phyloP scores from a whole-genome alignment of 164 flowering plant genomes.

The Chloranthus sessilifolius region DNA sequence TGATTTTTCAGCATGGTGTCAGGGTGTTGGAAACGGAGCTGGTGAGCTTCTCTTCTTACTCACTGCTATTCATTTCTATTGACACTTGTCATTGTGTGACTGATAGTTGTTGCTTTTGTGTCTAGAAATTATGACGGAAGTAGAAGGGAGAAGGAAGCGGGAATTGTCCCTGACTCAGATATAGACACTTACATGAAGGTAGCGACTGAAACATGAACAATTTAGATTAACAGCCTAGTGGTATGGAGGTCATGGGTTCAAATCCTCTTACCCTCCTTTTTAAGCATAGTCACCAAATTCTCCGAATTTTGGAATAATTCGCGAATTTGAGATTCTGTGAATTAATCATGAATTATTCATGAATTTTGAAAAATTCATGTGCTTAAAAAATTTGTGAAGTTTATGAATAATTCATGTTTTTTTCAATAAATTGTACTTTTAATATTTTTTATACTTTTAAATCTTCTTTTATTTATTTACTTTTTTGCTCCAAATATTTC shows the following conservation, averaged over 20 bases:
- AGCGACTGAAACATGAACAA: neutral
- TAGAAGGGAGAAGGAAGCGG: slow-evolving; percentile 54
- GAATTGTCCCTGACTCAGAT: slow-evolving; percentile 68
- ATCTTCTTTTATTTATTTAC: too few species aligned
- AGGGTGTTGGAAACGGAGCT: slow-evolving; percentile 48
- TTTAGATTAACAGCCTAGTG: slow-evolving; percentile 35
- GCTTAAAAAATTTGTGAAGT: too few species aligned
- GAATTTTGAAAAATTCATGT: too few species aligned
- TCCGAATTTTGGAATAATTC: too few species aligned
- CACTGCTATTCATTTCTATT: neutral
- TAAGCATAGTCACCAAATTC: too few species aligned
- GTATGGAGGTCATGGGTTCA: slow-evolving; percentile 38
- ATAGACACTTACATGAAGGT: slow-evolving; percentile 80
- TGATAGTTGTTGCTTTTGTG: neutral
- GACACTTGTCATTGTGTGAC: neutral
- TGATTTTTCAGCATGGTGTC: slow-evolving; percentile 60
- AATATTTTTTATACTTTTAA: too few species aligned
- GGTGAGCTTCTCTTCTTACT: slow-evolving; percentile 21
- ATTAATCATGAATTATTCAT: too few species aligned
- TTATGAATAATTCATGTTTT: too few species aligned
- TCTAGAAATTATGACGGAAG: slow-evolving; percentile 55
- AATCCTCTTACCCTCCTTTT: slow-evolving; percentile 59
- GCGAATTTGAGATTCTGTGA: too few species aligned
- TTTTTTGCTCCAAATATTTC: too few species aligned
- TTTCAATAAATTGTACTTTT: too few species aligned